These are phyloP conservation scores for Mytilinidion resinicola DNA, from an alignment of 495 filamentous ascomycete species.

Conservation along the genomic window DNA sequence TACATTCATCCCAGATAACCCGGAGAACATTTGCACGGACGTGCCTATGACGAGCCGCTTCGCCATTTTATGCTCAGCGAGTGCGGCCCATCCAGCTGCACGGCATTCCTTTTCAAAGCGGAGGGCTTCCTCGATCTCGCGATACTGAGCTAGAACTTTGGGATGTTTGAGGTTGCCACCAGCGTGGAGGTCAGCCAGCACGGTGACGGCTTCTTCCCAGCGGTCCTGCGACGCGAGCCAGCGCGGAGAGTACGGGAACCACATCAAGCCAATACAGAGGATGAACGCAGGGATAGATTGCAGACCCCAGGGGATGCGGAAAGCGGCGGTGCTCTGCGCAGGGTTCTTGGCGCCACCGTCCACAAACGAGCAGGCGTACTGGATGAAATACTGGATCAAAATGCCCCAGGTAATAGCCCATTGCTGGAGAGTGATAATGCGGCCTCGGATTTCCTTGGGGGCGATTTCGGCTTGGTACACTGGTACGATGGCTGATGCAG, in stretches of 20 bases:
- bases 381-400: constrained; percentile 57
- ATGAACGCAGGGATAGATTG: constrained; percentile 65
- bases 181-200: constrained; percentile 60
- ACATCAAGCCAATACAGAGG: constrained; percentile 57
- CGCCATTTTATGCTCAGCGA: constrained; percentile 54
- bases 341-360: constrained; percentile 51
- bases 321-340: constrained; percentile 49
- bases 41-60: constrained; percentile 65
- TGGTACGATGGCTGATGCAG: constrained; percentile 65
- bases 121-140: constrained; percentile 59
- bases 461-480: constrained; percentile 75
- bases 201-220: constrained; percentile 62
- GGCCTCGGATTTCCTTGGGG: constrained; percentile 69
- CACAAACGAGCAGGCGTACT: constrained; percentile 59
- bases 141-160: constrained; percentile 54
- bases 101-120: constrained; percentile 52
- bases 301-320: constrained; percentile 65
- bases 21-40: constrained; percentile 65
- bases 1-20: constrained; percentile 63
- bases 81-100: constrained; percentile 47
- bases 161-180: constrained; percentile 51
- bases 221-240: constrained; percentile 66
- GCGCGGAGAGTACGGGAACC: constrained; percentile 62
- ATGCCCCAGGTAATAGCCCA: constrained; percentile 64
- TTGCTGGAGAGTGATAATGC: constrained; percentile 65